These are phyloP conservation scores for Puya raimondii DNA, from an alignment of 176 grass and related monocot species.

Conservation along the genomic window DNA sequence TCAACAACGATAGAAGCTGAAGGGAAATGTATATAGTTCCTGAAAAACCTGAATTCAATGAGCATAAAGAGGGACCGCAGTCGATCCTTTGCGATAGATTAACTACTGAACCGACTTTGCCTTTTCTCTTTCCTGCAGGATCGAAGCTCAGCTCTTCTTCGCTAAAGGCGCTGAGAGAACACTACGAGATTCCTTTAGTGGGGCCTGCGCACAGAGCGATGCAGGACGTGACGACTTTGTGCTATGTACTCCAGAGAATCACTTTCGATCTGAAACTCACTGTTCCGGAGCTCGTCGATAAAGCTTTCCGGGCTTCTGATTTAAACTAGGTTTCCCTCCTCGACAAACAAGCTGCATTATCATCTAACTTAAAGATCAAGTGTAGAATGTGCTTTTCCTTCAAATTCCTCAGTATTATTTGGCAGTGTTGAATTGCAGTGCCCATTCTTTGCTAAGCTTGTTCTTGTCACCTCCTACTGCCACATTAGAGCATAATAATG, in stretches of 20 bases:
- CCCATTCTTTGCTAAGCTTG: background rate
- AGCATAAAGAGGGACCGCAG: no score
- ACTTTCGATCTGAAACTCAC: conserved; percentile 51
- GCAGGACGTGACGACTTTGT: conserved; percentile 47
- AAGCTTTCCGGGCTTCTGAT: conserved; percentile 31
- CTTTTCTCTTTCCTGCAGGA: conserved; percentile 35
- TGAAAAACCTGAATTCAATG: no score
- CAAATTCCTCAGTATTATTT: background rate
- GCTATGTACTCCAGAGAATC: conserved; percentile 43
- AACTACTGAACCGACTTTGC: conserved; percentile 7
- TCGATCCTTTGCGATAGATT: conserved; percentile 11
- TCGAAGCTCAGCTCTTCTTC: conserved; percentile 9
- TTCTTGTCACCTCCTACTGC: background rate
- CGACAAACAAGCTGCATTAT: conserved; percentile 14
- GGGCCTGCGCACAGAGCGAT: conserved; percentile 60
- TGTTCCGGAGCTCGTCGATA: conserved; percentile 25
- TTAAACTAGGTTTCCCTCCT: conserved; percentile 20
- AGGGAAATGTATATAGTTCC: no score
- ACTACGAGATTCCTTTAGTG: conserved; percentile 30
- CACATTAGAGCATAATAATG: background rate
- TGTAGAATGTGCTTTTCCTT: background rate
- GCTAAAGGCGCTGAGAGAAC: conserved; percentile 30
- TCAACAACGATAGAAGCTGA: no score
- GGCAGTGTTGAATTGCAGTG: background rate
- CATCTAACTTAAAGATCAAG: background rate